phyloP scores from a whole-genome alignment of 257 asterid genomes.

The Solanum boliviense region DNA sequence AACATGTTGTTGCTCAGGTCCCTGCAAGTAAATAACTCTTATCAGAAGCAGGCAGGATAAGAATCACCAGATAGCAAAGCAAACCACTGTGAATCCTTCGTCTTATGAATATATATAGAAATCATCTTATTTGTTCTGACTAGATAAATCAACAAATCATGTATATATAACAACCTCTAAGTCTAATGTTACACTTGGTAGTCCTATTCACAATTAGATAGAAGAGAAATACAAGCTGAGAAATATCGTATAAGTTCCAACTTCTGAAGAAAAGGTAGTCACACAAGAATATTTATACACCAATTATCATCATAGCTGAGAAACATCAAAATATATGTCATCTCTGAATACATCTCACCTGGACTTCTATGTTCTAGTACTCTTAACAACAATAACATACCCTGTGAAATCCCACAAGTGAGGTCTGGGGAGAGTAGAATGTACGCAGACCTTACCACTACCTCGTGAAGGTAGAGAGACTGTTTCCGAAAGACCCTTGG shows the following conservation, averaged over 20 bases:
- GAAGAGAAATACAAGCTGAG: not conserved
- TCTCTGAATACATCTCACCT: not conserved
- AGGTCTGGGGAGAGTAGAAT: too few relatives aligned
- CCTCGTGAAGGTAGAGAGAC: too few relatives aligned
- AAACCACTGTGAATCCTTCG: not conserved
- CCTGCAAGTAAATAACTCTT: slow-evolving; percentile 27
- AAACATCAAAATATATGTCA: not conserved
- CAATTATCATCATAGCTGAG: too few relatives aligned
- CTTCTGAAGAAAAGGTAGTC: too few relatives aligned
- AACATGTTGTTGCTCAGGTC: slow-evolving; percentile 76
- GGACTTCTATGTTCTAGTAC: not conserved
- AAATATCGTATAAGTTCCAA: too few relatives aligned
- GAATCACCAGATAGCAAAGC: not conserved
- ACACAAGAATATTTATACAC: too few relatives aligned
- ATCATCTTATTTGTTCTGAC: not conserved
- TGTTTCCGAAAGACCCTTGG: too few relatives aligned
- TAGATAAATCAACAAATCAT: not conserved
- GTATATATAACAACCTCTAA: not conserved
- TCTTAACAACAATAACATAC: not conserved
- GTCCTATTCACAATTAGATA: not conserved
- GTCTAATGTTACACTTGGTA: not conserved
- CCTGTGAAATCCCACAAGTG: too few relatives aligned
- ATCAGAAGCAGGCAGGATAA: not conserved
- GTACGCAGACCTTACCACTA: too few relatives aligned
- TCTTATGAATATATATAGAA: not conserved